These are phyloP conservation scores for Brasilioporus rufonigricans DNA, from an alignment of 768 basidiomycete genomes.

Conservation along the genomic window DNA sequence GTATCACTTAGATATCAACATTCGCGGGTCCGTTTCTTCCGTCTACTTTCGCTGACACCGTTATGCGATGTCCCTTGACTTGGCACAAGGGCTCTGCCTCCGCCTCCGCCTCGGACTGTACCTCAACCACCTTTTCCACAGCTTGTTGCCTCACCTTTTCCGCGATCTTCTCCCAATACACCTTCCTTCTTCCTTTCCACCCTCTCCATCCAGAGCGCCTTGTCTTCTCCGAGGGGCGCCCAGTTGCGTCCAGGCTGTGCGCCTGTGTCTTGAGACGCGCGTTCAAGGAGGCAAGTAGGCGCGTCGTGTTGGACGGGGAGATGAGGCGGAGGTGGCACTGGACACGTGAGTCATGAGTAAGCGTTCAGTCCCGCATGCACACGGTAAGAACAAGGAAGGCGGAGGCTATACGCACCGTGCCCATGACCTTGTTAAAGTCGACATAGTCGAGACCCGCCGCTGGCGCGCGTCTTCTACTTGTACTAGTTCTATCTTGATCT, in stretches of 20 bases:
- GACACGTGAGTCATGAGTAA: neutral
- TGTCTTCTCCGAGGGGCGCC: constrained; percentile 25
- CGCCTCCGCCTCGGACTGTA: neutral
- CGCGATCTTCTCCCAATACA: constrained; percentile 82
- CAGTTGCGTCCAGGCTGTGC: constrained; percentile 54
- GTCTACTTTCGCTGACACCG: neutral
- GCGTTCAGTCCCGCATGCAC: neutral
- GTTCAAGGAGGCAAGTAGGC: constrained; percentile 45
- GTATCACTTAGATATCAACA: too few relatives aligned
- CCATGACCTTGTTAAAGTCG: constrained; percentile 76
- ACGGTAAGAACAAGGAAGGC: too few relatives aligned
- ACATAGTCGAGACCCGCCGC: too few relatives aligned
- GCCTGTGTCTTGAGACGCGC: constrained; percentile 39
- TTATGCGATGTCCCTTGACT: too few relatives aligned
- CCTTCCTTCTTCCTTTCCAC: constrained; percentile 61
- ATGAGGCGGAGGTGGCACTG: constrained; percentile 76
- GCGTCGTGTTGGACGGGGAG: constrained; percentile 43
- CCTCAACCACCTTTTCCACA: constrained; percentile 42
- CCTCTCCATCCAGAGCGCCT: constrained; percentile 47
- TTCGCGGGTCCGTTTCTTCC: constrained; percentile 19
- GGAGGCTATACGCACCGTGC: constrained; percentile 50
- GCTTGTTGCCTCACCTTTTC: constrained; percentile 66
- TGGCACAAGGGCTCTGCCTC: too few relatives aligned
- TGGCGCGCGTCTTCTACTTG: neutral
- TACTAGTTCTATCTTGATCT: neutral